Evolutionary conservation across 148 eudicot species (phyloP), one percentile per base, ranked within the genome.

Genomic region (Vaccinium vitisidaea): DNA sequence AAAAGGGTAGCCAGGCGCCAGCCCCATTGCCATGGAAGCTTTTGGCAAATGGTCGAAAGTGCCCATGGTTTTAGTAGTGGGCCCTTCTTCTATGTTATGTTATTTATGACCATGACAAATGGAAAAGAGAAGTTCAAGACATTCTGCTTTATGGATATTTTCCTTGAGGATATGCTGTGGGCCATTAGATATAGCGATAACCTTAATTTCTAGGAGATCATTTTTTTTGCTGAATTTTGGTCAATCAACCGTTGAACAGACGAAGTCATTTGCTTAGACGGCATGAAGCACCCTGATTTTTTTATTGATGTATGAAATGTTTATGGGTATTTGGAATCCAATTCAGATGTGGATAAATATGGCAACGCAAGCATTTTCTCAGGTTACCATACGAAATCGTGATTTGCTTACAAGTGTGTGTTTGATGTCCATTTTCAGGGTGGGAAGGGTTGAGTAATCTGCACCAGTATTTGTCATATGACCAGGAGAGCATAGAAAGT

Each of bases 351-450:
- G 2, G 54, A 61, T 30, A 21, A 59, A 46, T 55, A 5, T 27
- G 14, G 67, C 59, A 49, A 39, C 52, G 58, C 12, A 15, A 12
- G 27, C 27, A 56, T 36, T 16, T 55, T 49, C 10, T 43, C 13
- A 8, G 10, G 2, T 39, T 39, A 4, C 14, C 5, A 43, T 80
- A 39, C 14, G 1, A 61, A 58, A 18, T 56, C 43, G 19, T 11
- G 83, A 2, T 59, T 43, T 58, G 46, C 83, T 61, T 43, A 43
- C 82, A 8, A 18, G 18, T 21, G 5, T 11, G 12, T 27, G 32
- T 58, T 48, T 71, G 78, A 27, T 82, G 77, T 82, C 50, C 65
- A 15, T 82, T 82, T 82, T 71, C 84, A 82, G 84, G 78, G 84
- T 11, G 84, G 84, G 49, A 82, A 70, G 78, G 78, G 84, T 52